Conservation (phyloP, 257 asterid genomes). For the Nicotiana paniculata region DNA sequence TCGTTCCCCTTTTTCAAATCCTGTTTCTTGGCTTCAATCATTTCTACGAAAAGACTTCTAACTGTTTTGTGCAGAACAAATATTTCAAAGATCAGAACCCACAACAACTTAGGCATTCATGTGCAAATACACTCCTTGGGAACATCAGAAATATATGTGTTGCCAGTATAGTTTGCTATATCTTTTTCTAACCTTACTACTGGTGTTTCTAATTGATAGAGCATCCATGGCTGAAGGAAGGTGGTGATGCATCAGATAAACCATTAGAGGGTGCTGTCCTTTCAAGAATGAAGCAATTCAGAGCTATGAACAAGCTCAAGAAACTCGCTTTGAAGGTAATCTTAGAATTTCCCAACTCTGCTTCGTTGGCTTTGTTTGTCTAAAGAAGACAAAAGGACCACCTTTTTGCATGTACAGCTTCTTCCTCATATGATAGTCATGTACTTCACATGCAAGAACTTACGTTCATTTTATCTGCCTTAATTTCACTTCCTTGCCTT, state of each 20-base stretch:
- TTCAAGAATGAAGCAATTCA: constrained; percentile 86
- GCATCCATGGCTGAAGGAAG: constrained; percentile 88
- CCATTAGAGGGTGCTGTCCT: constrained; percentile 86
- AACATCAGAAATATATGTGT: background rate
- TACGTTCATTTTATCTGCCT: background rate
- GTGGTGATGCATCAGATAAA: constrained; percentile 76
- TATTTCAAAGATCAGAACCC: background rate
- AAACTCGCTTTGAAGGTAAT: constrained; percentile 85
- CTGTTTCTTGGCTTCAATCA: background rate
- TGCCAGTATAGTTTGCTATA: background rate
- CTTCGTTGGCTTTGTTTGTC: background rate
- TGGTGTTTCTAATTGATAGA: constrained; percentile 28
- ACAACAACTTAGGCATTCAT: background rate
- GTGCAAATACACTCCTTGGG: background rate
- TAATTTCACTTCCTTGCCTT: background rate
- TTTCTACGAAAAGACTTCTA: background rate
- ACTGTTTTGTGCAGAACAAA: background rate
- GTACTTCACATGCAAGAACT: background rate
- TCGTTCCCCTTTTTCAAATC: background rate
- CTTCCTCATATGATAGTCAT: background rate
- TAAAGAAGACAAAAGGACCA: background rate
- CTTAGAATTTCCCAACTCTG: background rate
- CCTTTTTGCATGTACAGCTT: background rate
- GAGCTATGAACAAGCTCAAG: constrained; percentile 92
- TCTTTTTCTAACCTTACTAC: background rate